These are phyloP conservation scores for Aspergillus sp. DNA, from an alignment of 2,329 filamentous ascomycete genomes.

Conservation along the genomic window DNA sequence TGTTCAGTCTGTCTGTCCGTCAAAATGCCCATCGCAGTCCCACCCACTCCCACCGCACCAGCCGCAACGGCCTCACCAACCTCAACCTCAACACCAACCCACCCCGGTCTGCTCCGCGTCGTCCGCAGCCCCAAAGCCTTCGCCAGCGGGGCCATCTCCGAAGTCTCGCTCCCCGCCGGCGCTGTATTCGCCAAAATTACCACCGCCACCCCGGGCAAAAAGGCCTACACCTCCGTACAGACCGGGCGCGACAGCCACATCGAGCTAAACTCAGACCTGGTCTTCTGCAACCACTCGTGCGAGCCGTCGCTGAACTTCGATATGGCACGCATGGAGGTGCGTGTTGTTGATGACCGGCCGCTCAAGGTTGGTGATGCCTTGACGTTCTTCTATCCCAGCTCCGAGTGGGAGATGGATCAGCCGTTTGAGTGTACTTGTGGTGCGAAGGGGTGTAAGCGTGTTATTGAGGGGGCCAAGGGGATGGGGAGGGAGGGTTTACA, in stretches of 20 bases:
- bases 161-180: slow-evolving; percentile 51
- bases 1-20: neutral
- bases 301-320: slow-evolving; percentile 55
- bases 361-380: slow-evolving; percentile 37
- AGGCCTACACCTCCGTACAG: slow-evolving; percentile 55
- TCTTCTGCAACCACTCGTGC: slow-evolving; percentile 60
- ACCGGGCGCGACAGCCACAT: slow-evolving; percentile 51
- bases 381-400: slow-evolving; percentile 52
- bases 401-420: slow-evolving; percentile 52
- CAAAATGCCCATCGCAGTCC: slow-evolving; percentile 24
- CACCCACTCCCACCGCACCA: slow-evolving; percentile 15
- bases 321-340: slow-evolving; percentile 44
- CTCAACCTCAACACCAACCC: slow-evolving; percentile 11
- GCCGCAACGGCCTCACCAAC: slow-evolving; percentile 2
- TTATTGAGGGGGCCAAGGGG: slow-evolving; percentile 41
- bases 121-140: slow-evolving; percentile 34
- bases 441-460: slow-evolving; percentile 36
- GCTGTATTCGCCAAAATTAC: slow-evolving; percentile 52
- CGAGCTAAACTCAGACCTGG: slow-evolving; percentile 57
- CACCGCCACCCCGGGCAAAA: slow-evolving; percentile 43
- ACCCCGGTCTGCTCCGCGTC: slow-evolving; percentile 29
- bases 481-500: slow-evolving; percentile 34
- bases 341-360: slow-evolving; percentile 30
- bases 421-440: slow-evolving; percentile 47
- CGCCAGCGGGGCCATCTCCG: slow-evolving; percentile 45